These are phyloP conservation scores for Raphanus hybrid DNA, from an alignment of 441 rosid species.

Conservation along the genomic window DNA sequence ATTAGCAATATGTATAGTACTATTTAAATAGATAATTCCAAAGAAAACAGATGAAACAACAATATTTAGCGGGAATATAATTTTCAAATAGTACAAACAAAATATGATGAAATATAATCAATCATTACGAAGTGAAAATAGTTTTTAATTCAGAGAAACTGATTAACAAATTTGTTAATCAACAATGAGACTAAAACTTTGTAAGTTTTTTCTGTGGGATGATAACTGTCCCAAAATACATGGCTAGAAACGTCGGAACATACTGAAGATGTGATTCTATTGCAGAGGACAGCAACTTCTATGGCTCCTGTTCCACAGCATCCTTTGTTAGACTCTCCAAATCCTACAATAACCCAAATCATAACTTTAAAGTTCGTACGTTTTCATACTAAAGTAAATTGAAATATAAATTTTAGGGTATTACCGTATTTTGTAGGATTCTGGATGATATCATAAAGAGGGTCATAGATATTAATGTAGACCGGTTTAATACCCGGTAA, in stretches of 20 bases:
- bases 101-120: background rate
- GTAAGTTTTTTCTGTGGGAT: constrained; percentile 71
- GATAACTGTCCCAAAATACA: constrained; percentile 79
- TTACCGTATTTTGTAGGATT: constrained; percentile 60
- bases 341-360: constrained; percentile 50
- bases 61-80: constrained; percentile 10
- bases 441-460: constrained; percentile 55
- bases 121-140: background rate
- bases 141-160: constrained; percentile 36
- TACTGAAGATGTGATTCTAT: constrained; percentile 42
- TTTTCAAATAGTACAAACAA: constrained; percentile 4
- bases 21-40: background rate
- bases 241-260: constrained; percentile 50
- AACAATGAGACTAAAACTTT: constrained; percentile 33
- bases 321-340: constrained; percentile 51
- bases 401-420: background rate
- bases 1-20: background rate
- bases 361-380: background rate
- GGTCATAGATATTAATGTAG: constrained; percentile 59
- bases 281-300: constrained; percentile 65
- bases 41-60: background rate
- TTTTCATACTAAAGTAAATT: background rate
- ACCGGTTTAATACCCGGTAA: constrained; percentile 49
- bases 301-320: constrained; percentile 73
- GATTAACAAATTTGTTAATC: constrained; percentile 30